Evolutionary conservation across 225 moss, liverwort and hornwort species (phyloP), one percentile per base, ranked within the genome.

Genomic region (Antitrichia curtipendula): DNA sequence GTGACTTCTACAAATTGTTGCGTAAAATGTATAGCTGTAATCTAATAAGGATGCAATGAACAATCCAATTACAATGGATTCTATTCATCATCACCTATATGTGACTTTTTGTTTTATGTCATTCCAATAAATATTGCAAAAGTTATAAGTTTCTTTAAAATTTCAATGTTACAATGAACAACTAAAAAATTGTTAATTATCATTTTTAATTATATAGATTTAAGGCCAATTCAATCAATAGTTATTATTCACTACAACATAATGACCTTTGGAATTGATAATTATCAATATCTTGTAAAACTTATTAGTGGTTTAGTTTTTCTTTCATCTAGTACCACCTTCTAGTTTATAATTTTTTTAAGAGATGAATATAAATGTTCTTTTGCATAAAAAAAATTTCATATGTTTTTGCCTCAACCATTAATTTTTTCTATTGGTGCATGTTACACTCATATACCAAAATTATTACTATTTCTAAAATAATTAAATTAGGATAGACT

Each of bases 281-380:
- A 19, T 74, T 31, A 1, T 49, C 12, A 74, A 74, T 47, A 47
- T 31, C 1, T 73, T 73, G 7, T 31, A 18, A 29, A 47, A 10
- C 0, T 29, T 18, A 45, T 14, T 45, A 29, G 17, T 0, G 1
- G 2, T 17, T 45, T 10, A 17, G 3, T 6, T 72, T 45, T 43
- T 45, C 10, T 28, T 72, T 45, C 28, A 45, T 6, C 0, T 2
- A 29, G 5, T 8, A 25, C 8, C 3, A 25, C 13, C 17, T 25
- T 71, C 2, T 9, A 9, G 1, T 16, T 43, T 6, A 43, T 43
- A 28, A 43, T 1, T 43, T 45, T 34, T 15, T 49, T 25, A 0
- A 31, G 10, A 27, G 29, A 74, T 31, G 19, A 49, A 74, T 10
- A 31, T 2, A 0, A 18, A 47, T 11, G 12, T 31, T 45, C 0